Base-by-base conservation (phyloP, 192 early-diverging fungal species). In the Backusella liffmaniae region DNA sequence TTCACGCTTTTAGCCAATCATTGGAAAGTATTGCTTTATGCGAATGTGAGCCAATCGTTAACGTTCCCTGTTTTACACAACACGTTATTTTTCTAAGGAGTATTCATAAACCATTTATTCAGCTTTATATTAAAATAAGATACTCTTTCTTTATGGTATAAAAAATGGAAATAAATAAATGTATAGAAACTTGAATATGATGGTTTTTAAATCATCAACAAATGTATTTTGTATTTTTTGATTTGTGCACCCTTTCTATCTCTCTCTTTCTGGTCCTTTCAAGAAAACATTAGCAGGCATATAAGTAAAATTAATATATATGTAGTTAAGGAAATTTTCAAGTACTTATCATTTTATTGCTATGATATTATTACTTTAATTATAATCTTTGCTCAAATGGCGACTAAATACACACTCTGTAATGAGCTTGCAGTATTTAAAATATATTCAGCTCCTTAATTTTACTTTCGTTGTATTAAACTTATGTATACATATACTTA, bases 1-100 rank as follows among this genome's bases (percentile, higher is more conserved):
- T 68, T 68, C 67, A 68, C 34, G 67, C 67, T 26, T 39, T 68
- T 68, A 36, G 35, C 67, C 67, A 68, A 68, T 68, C 30, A 68
- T 5, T 29, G 23, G 10, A 3, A 13, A 10, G 3, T 62, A 62
- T 13, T 62, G 9, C 56, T 62, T 18, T 62, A 29, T 26, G 26
- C 23, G 12, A 62, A 12, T 29, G 23, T 12, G 10, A 13, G 56
- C 56, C 23, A 62, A 29, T 62, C 23, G 2, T 62, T 62, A 10
- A 10, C 18, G 26, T 62, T 8, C 56, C 21, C 23, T 62, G 21
- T 3, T 29, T 62, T 62, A 13, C 26, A 62, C 56, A 62, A 26
- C n/a, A 23, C 26, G 10, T 62, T 26, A 29, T 12, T 13, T 9
- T 49, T 49, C 5, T 49, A 62, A 62, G 56, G 56, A 62, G 56